Evolutionary conservation across 2,329 filamentous ascomycete species (phyloP).

Genomic region (Colletotrichum siamense): DNA sequence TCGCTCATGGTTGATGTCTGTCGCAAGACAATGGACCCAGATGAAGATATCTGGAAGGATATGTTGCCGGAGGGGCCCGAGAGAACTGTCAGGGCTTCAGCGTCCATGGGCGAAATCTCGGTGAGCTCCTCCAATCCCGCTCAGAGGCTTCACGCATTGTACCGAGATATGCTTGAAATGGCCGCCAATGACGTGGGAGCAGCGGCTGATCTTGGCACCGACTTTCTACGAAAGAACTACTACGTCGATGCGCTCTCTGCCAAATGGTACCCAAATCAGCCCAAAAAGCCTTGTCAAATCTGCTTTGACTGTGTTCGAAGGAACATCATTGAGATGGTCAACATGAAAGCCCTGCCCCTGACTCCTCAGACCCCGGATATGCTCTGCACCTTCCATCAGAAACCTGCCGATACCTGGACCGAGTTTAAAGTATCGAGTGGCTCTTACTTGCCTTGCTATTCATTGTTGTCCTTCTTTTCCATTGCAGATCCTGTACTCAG

Average conservation of each 20-base stretch:
- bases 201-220: not conserved
- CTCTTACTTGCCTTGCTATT: not conserved
- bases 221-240: not conserved
- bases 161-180: not conserved
- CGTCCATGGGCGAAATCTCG: not conserved
- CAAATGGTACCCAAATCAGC: not conserved
- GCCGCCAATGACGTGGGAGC: not conserved
- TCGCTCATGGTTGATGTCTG: not conserved
- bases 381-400: not conserved
- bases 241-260: not conserved
- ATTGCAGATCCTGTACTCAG: not conserved
- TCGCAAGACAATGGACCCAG: not conserved
- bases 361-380: not conserved
- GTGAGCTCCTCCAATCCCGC: not conserved
- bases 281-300: fast-evolving
- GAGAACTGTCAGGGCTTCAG: not conserved
- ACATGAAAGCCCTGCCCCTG: not conserved
- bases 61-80: not conserved
- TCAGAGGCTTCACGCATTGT: not conserved
- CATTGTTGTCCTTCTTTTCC: not conserved
- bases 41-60: not conserved
- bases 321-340: not conserved
- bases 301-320: not conserved
- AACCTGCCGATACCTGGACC: not conserved
- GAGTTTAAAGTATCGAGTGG: not conserved